Evolutionary conservation across 805 yeast genomes (phyloP), one percentile per base, ranked within the genome.

Genomic region (Yarrowia porcina): DNA sequence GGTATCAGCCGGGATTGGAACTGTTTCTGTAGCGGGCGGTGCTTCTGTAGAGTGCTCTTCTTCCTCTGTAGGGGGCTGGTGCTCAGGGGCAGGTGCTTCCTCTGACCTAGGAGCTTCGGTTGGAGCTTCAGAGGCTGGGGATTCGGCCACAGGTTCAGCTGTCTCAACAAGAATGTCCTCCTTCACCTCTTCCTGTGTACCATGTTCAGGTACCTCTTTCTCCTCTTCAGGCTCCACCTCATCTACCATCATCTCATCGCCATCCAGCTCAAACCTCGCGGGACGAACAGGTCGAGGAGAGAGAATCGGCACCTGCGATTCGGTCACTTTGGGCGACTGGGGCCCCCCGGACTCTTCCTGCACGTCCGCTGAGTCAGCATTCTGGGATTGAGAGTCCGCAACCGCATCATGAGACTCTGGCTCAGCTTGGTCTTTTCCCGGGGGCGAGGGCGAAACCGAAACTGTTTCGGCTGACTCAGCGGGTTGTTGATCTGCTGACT

Each of bases 351-450:
- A 13, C 44, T 39, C 44, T 12, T 6, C 5, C 11, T 21, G 27
- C 5, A 13, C 10, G 15, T 20, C 44, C 15, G 44, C 44, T 39
- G 44, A 39, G 44, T 39, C 44, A 39, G 44, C 44, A 21, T 23
- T 27, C 13, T 39, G 44, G n/a, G 44, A 3, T 21, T 21, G 44
- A 20, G 44, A 39, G 27, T 39, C 44, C 2, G 20, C 49, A 42
- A 42, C 49, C 32, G 27, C 49, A 42, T 25, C 21, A 9, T 13
- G 32, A 42, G 49, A 11, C 21, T 42, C 32, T 25, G 49, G 49
- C 49, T 42, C 49, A 42, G 49, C 44, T 39, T 39, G 44, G 12
- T 39, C 44, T 21, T 39, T 39, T 36, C 41, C 41, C 41, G 18
- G 42, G n/a, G n/a, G n/a, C n/a, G n/a, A n/a, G n/a, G n/a, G 13